These are phyloP conservation scores for Pestalotiopsis fici DNA, from an alignment of 2,329 filamentous ascomycete species.

Conservation along the genomic window DNA sequence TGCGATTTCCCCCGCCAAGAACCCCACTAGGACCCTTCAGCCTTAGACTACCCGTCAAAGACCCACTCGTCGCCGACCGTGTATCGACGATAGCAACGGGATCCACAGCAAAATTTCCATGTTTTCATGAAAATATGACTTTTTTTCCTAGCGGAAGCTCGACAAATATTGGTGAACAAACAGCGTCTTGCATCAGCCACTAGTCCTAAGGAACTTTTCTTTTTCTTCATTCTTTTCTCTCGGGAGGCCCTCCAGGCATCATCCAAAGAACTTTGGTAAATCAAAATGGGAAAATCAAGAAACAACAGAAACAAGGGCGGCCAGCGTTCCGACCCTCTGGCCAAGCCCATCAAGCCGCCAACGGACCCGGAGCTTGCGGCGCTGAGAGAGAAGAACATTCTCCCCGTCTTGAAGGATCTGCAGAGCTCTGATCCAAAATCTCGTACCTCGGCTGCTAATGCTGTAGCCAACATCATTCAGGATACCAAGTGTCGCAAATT, in stretches of 20 bases:
- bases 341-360: slow-evolving; percentile 60
- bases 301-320: slow-evolving; percentile 50
- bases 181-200: not conserved
- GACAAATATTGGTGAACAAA: not conserved
- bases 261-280: not conserved
- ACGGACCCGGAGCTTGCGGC: slow-evolving; percentile 65
- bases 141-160: not conserved
- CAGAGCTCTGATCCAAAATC: slow-evolving; percentile 59
- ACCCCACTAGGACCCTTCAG: not conserved
- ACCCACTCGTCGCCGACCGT: slow-evolving; percentile 10
- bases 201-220: no score
- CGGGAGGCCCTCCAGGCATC: no score
- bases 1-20: not conserved
- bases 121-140: not conserved
- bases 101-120: not conserved
- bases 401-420: slow-evolving; percentile 63
- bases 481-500: slow-evolving; percentile 65
- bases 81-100: not conserved
- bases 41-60: slow-evolving; percentile 2
- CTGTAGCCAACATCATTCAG: slow-evolving; percentile 63
- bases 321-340: slow-evolving; percentile 55
- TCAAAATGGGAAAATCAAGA: slow-evolving; percentile 62
- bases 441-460: slow-evolving; percentile 59
- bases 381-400: slow-evolving; percentile 62
- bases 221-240: no score